phyloP scores from a whole-genome alignment of 2,329 filamentous ascomycete species.

The Alternaria alternata region DNA sequence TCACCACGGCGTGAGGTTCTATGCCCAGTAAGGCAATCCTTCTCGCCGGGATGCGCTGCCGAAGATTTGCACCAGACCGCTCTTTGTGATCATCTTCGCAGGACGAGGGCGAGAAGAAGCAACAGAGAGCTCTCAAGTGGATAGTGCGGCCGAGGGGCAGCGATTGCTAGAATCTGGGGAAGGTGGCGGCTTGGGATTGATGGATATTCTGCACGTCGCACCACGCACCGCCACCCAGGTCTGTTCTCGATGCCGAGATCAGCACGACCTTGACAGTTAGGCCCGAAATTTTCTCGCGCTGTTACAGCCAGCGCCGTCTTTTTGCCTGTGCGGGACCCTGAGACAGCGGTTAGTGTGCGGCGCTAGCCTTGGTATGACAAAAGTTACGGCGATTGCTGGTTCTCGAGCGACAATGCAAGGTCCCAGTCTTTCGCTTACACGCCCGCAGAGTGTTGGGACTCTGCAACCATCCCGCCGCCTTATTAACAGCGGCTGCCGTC shows the following conservation, averaged over 20 bases:
- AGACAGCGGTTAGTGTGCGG: conserved; percentile 28
- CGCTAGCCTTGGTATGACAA: conserved; percentile 29
- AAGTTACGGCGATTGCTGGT: conserved; percentile 31
- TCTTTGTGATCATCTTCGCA: conserved; percentile 16
- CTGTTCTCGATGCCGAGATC: conserved; percentile 34
- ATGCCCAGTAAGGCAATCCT: conserved; percentile 24
- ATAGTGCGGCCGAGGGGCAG: conserved; percentile 9
- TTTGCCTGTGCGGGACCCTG: conserved; percentile 28
- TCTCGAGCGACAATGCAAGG: conserved; percentile 43
- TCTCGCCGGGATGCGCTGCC: conserved; percentile 20
- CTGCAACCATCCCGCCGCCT: conserved; percentile 20
- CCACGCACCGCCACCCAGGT: conserved; percentile 31
- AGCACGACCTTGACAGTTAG: conserved; percentile 24
- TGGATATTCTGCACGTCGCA: conserved; percentile 10
- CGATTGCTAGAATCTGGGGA: conserved; percentile 33
- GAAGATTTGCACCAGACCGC: conserved; percentile 28
- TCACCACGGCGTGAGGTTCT: conserved; percentile 38
- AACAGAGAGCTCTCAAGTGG: conserved; percentile 10
- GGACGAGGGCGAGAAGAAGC: conserved; percentile 14
- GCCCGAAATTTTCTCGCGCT: conserved; percentile 40
- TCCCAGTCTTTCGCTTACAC: conserved; percentile 43
- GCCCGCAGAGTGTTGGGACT: conserved; percentile 31
- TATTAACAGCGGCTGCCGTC: conserved; percentile 13
- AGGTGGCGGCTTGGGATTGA: conserved; percentile 22
- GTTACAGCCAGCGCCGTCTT: conserved; percentile 24